Conservation (phyloP, 768 basidiomycete genomes). For the Lactifluus volemus region DNA sequence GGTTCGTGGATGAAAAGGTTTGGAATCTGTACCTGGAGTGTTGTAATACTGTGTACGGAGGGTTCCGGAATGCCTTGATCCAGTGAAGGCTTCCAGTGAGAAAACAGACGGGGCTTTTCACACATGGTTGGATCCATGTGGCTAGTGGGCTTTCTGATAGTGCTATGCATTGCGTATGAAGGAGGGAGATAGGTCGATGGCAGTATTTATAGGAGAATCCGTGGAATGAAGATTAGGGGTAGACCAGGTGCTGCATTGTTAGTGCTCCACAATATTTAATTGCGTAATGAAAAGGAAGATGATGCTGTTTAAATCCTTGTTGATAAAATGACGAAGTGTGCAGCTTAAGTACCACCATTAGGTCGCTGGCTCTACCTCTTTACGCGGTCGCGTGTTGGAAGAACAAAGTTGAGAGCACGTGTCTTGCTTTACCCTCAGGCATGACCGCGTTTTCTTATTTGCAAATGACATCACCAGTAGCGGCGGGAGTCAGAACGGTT, state of each 20-base stretch:
- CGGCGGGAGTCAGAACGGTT: too few species aligned
- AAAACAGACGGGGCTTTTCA: slow-evolving; percentile 7
- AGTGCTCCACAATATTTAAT: background rate
- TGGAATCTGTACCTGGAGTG: background rate
- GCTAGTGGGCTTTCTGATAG: background rate
- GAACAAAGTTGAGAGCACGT: background rate
- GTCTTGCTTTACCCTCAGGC: too few species aligned
- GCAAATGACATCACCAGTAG: too few species aligned
- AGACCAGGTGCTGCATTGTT: background rate
- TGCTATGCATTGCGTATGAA: background rate
- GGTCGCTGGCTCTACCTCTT: too few species aligned
- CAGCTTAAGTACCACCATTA: background rate
- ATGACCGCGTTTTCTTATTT: too few species aligned
- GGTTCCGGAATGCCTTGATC: background rate
- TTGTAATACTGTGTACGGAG: background rate
- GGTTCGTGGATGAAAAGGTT: background rate
- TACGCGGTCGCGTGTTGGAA: background rate
- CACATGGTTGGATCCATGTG: background rate
- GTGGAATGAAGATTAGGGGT: slow-evolving; percentile 5
- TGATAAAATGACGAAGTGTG: background rate
- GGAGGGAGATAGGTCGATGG: background rate
- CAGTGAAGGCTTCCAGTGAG: slow-evolving; percentile 10
- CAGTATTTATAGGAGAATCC: background rate
- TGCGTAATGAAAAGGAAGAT: too few species aligned
- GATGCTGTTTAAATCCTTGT: background rate